phyloP scores from a whole-genome alignment of 345 rosid species.

The Brassica rapa region DNA sequence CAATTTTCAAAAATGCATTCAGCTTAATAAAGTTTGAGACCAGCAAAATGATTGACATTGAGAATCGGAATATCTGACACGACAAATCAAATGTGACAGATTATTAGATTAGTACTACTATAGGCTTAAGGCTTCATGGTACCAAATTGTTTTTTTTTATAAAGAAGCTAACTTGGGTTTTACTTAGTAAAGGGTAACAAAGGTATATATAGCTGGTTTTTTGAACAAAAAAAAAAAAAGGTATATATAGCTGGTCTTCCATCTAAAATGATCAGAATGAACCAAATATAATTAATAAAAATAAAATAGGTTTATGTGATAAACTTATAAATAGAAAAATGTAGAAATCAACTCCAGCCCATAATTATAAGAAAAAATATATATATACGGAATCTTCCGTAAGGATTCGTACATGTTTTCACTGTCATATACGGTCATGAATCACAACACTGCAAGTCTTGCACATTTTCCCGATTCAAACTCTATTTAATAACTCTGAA shows the following conservation, averaged over 20 bases:
- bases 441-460: conserved; percentile 24
- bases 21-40: conserved; percentile 27
- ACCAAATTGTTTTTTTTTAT: background rate
- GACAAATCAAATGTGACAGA: conserved; percentile 38
- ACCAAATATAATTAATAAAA: background rate
- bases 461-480: conserved; percentile 9
- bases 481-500: background rate
- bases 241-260: background rate
- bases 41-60: conserved; percentile 40
- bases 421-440: conserved; percentile 19
- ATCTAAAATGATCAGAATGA: conserved; percentile 12
- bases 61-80: conserved; percentile 41
- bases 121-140: conserved; percentile 15
- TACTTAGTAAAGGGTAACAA: background rate
- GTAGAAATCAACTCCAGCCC: conserved; percentile 7
- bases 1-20: conserved; percentile 28
- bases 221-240: too few species aligned
- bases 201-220: background rate
- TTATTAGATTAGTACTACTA: background rate
- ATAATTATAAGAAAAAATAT: background rate
- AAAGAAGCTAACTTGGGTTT: background rate
- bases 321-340: background rate
- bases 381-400: conserved; percentile 36
- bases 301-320: background rate
- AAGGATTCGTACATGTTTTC: conserved; percentile 39